Conservation (phyloP, 2,329 filamentous ascomycete species). For the Colletotrichum endophyticum region DNA sequence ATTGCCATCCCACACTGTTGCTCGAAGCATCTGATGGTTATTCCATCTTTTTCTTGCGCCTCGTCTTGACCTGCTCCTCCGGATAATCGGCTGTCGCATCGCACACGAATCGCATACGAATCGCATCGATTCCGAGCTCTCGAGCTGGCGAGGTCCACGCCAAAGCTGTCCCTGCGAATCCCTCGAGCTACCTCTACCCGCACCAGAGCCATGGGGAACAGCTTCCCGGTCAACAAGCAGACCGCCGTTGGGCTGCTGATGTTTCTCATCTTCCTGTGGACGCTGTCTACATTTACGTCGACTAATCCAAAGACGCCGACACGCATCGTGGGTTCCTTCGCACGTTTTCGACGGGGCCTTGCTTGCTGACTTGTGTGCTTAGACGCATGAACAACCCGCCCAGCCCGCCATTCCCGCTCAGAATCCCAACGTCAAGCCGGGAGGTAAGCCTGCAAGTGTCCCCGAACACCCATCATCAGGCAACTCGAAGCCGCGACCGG, state of each 20-base stretch:
- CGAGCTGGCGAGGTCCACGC: neutral
- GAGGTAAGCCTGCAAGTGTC: neutral
- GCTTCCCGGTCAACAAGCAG: conserved; percentile 5
- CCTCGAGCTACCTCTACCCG: neutral
- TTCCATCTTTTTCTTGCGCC: neutral
- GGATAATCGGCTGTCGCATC: neutral
- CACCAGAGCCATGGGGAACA: neutral
- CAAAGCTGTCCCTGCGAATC: neutral
- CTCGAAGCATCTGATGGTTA: neutral
- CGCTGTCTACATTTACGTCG: neutral
- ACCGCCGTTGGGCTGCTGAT: neutral
- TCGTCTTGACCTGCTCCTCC: neutral
- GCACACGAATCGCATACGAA: neutral
- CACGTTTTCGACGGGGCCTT: neutral
- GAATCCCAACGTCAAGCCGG: neutral
- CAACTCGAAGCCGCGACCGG: neutral
- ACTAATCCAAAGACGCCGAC: neutral
- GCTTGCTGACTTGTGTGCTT: neutral
- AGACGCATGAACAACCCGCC: neutral
- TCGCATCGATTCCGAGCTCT: neutral
- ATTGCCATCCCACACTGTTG: neutral
- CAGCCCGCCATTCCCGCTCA: neutral
- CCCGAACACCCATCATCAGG: neutral
- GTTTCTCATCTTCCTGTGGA: conserved; percentile 15
- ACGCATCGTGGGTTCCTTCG: neutral